A percentile compares a stretch with the other conserved stretches of the same genome.
These are phyloP conservation scores for Metarhizium anisopliae DNA, from an alignment of 2,329 filamentous ascomycete species.

Conservation along the genomic window DNA sequence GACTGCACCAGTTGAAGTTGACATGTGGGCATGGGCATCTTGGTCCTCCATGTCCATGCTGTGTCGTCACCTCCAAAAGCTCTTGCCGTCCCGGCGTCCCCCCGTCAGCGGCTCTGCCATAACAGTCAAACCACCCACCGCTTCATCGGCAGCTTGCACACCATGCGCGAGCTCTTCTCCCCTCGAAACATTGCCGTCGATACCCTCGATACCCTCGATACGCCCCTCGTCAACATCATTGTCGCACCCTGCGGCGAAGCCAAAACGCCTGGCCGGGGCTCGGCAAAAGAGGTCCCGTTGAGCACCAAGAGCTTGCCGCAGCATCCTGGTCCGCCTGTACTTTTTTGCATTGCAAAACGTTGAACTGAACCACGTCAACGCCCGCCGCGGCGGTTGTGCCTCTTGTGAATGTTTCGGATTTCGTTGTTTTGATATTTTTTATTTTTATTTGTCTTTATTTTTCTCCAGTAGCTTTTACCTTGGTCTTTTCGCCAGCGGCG, in stretches of 20 bases:
- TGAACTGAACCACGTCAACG: background rate
- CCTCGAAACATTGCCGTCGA: background rate
- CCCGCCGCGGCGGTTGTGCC: background rate
- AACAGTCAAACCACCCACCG: background rate
- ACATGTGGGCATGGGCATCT: background rate
- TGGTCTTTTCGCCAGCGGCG: background rate
- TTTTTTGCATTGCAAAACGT: background rate
- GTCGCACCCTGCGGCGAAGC: background rate
- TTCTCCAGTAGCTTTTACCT: background rate
- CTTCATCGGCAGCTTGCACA: background rate
- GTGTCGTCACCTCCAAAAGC: background rate
- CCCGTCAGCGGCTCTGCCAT: background rate
- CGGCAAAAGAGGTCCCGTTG: conserved; percentile 1
- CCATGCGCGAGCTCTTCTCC: background rate
- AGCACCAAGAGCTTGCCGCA: conserved; percentile 2
- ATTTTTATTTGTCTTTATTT: background rate
- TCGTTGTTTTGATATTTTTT: background rate
- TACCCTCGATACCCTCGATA: background rate
- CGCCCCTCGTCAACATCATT: background rate
- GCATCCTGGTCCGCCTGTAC: background rate
- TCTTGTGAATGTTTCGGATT: background rate
- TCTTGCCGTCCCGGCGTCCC: background rate
- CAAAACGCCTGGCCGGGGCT: background rate
- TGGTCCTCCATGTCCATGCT: background rate
- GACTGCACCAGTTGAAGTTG: no score